phyloP scores from a whole-genome alignment of 441 rosid species.

The Euphorbia schlechtendalii region DNA sequence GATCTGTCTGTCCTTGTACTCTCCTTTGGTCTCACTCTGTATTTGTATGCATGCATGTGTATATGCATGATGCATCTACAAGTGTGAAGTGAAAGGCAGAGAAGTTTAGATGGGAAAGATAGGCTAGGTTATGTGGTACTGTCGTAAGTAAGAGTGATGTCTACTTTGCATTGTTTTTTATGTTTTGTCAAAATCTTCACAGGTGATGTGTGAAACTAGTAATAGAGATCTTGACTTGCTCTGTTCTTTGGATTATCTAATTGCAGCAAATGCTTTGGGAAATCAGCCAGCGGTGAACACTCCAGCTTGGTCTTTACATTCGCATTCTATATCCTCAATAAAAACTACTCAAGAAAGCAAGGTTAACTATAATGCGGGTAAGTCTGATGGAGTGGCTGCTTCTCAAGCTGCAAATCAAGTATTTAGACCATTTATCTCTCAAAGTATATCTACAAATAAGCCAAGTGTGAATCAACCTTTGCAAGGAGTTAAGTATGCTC shows the following conservation, averaged over 20 bases:
- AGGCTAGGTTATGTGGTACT: background rate
- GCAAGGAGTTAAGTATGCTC: slow-evolving; percentile 49
- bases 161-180: background rate
- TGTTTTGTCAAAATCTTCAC: background rate
- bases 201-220: background rate
- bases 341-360: slow-evolving; percentile 46
- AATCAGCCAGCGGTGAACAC: slow-evolving; percentile 45
- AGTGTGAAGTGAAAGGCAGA: background rate
- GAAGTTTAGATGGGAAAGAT: background rate
- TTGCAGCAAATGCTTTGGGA: slow-evolving; percentile 58
- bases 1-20: background rate
- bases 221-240: slow-evolving; percentile 1
- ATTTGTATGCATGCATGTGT: background rate
- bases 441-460: slow-evolving; percentile 43
- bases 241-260: slow-evolving; percentile 9
- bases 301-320: slow-evolving; percentile 62
- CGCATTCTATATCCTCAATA: slow-evolving; percentile 44
- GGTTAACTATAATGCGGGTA: slow-evolving; percentile 38
- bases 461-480: slow-evolving; percentile 46
- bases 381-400: slow-evolving; percentile 41
- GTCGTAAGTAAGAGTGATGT: background rate
- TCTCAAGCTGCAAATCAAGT: slow-evolving; percentile 49
- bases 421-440: slow-evolving; percentile 51
- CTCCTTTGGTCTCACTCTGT: background rate
- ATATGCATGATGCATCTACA: background rate